A percentile compares a stretch with the other conserved stretches of the same genome.
phyloP scores from a whole-genome alignment of 1,284 basidiomycete genomes.

The Moesziomyces parantarcticus region DNA sequence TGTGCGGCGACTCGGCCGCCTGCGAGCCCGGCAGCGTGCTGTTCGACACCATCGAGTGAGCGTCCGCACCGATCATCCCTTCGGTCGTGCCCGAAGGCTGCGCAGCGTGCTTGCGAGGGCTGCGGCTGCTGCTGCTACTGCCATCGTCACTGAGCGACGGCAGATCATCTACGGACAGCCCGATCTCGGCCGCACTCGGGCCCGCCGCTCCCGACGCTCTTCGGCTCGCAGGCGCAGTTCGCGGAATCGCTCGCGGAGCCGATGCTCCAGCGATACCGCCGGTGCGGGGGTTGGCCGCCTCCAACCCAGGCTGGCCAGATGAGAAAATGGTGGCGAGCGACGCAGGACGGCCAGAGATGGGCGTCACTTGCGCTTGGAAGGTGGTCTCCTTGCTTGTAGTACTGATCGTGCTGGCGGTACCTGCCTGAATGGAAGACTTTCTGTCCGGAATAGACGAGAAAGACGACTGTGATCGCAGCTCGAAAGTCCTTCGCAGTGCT shows the following conservation, averaged over 20 bases:
- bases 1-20: conserved; percentile 52
- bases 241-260: conserved; percentile 15
- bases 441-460: conserved; percentile 41
- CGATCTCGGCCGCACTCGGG: conserved; percentile 1
- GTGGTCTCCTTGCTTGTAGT: conserved; percentile 36
- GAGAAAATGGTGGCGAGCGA: conserved; percentile 57
- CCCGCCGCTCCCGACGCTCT: conserved; percentile 4
- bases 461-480: conserved; percentile 40
- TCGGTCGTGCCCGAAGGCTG: conserved; percentile 25
- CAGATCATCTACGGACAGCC: conserved; percentile 2
- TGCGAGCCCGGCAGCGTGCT: conserved; percentile 39
- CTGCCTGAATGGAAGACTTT: conserved; percentile 32
- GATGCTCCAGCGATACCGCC: conserved; percentile 3
- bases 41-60: conserved; percentile 35
- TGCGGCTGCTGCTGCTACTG: background rate
- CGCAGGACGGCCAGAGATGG: conserved; percentile 43
- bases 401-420: conserved; percentile 21
- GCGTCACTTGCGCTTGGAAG: conserved; percentile 49
- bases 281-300: conserved; percentile 8
- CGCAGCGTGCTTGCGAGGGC: conserved; percentile 14
- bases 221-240: conserved; percentile 9
- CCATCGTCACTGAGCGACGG: conserved; percentile 2
- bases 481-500: conserved; percentile 27
- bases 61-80: conserved; percentile 16
- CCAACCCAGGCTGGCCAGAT: conserved; percentile 4